Conservation (phyloP, 2,329 filamentous ascomycete genomes). For the Arthrobotrys musiformis region DNA sequence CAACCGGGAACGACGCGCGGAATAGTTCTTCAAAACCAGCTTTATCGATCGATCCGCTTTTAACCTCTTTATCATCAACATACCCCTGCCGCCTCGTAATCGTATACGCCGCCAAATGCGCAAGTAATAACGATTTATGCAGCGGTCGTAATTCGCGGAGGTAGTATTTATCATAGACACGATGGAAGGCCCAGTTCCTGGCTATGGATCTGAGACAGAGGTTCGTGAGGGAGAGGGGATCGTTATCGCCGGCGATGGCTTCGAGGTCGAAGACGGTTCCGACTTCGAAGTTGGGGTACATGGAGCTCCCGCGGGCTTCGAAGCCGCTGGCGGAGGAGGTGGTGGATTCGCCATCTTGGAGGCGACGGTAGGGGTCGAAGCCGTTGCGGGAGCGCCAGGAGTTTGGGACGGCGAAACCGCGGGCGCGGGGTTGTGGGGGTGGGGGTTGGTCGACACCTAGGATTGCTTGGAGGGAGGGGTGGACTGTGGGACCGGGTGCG, state of each 20-base stretch:
- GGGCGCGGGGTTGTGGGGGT: constrained; percentile 53
- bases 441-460: constrained; percentile 48
- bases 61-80: constrained; percentile 28
- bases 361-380: constrained; percentile 36
- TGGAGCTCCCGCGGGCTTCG: constrained; percentile 40
- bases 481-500: constrained; percentile 57
- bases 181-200: constrained; percentile 56
- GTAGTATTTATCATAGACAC: constrained; percentile 58
- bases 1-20: constrained; percentile 39
- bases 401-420: constrained; percentile 43
- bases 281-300: constrained; percentile 38
- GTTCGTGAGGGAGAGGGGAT: constrained; percentile 44
- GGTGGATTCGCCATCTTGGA: constrained; percentile 47
- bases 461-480: constrained; percentile 58
- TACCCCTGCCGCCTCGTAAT: constrained; percentile 32
- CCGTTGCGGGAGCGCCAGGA: constrained; percentile 47
- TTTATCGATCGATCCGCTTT: constrained; percentile 32
- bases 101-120: constrained; percentile 55
- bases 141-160: constrained; percentile 54
- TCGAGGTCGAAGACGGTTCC: constrained; percentile 43
- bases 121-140: constrained; percentile 57
- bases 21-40: constrained; percentile 36
- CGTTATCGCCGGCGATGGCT: neutral
- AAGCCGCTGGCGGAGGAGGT: constrained; percentile 52
- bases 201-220: constrained; percentile 55